Percentiles rank a stretch among this genome's conserved stretches.
These are phyloP conservation scores for Leccinum colubrinum DNA, from an alignment of 1,284 basidiomycete species.

Conservation along the genomic window DNA sequence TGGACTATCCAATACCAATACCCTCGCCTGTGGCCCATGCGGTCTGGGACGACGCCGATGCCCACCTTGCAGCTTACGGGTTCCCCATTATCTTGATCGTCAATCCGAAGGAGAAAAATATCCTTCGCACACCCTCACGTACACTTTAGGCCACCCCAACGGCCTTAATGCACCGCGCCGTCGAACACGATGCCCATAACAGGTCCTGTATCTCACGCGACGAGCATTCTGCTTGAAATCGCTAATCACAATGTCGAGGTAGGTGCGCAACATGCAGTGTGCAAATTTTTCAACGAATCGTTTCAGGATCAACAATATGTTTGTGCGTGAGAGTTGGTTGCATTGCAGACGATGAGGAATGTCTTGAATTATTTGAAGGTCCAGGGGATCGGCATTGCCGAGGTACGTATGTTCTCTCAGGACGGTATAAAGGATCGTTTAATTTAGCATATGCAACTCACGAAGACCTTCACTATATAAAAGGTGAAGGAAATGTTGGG, in stretches of 20 bases:
- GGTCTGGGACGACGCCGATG: constrained; percentile 96
- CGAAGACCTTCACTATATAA: constrained; percentile 80
- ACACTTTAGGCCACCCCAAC: constrained; percentile 95
- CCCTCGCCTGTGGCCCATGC: constrained; percentile 88
- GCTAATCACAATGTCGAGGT: constrained; percentile 98
- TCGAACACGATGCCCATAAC: no score
- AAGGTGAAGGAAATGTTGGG: constrained; percentile 91
- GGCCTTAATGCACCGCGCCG: constrained; percentile 43
- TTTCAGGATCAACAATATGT: constrained; percentile 92
- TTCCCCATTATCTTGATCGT: constrained; percentile 99
- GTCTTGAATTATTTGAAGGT: constrained; percentile 96
- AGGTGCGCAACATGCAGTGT: constrained; percentile 20
- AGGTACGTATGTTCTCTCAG: constrained; percentile 48
- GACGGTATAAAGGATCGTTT: not conserved
- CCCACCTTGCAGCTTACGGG: constrained; percentile 91
- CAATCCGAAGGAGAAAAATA: constrained; percentile 95
- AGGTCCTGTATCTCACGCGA: constrained; percentile 39
- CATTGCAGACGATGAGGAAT: constrained; percentile 92
- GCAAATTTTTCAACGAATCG: constrained; percentile 1
- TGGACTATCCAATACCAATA: constrained; percentile 87
- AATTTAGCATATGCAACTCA: constrained; percentile 52
- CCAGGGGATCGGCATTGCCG: constrained; percentile 94
- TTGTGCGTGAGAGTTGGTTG: constrained; percentile 93
- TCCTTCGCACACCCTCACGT: constrained; percentile 96
- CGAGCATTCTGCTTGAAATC: constrained; percentile 86